Base-by-base conservation (phyloP, 2,329 filamentous ascomycete species). In the Ceratocystis albifundus region DNA sequence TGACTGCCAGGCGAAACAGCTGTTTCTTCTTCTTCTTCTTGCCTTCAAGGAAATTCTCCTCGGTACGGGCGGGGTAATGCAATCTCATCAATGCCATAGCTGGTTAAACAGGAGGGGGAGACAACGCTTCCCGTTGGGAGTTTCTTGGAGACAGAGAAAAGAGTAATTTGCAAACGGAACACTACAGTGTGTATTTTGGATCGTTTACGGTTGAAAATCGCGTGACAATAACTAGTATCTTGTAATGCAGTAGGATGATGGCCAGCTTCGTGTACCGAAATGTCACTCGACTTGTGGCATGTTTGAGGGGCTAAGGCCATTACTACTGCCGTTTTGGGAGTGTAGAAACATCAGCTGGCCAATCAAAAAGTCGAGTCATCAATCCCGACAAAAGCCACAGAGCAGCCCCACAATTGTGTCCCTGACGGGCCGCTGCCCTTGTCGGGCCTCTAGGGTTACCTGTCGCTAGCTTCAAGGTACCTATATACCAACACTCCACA, bases 201-300 rank as follows among this genome's bases (percentile, higher is more conserved):
- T 28, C 20, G 36, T 15, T 2, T 36, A 59, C 55, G 55, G 55
- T n/a, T 10, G 6, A 7, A 59, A 59, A 59, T 59, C 55, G 55
- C 55, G 55, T 59, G 55, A 59, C 17, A 59, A 30, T 30, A 30
- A 3, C 25, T 25, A 36, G 28, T 17, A 41, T 6, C 15, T 36
- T 59, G 55, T 59, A 59, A 15, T 59, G 55, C 20, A 15, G 55
- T 36, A 59, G 55, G 28, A 59, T 59, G 28, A 59, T 36, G 25
- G 55, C 55, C 55, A 59, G 55, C 17, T 59, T 59, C 6, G 25
- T 36, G 55, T 59, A 59, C 55, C 55, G 55, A 59, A 15, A 59
- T 36, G 55, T 59, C 55, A 59, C 55, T 59, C 25, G 55, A 59
- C 55, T 59, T 59, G 28, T 59, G 55, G 55, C 55, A 59, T 59